phyloP scores from a whole-genome alignment of 345 rosid species.

The Moricandia arvensis region DNA sequence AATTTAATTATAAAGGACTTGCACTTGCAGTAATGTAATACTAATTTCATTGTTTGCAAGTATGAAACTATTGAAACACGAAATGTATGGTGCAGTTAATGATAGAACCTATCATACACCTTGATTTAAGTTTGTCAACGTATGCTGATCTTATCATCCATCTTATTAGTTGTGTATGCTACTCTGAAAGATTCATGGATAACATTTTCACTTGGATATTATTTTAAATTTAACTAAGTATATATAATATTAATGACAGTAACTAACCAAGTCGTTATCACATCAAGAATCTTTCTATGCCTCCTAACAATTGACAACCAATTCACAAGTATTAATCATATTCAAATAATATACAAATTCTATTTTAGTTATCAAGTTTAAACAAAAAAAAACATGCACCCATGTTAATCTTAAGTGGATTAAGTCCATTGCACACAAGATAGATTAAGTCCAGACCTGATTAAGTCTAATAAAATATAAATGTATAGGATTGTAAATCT shows the following conservation, averaged over 20 bases:
- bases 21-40: background rate
- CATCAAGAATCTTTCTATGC: background rate
- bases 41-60: background rate
- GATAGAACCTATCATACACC: background rate
- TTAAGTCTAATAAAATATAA: background rate
- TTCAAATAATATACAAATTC: background rate
- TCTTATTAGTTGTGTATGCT: background rate
- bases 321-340: background rate
- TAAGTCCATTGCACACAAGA: background rate
- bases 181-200: background rate
- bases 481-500: background rate
- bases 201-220: background rate
- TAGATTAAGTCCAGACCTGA: too few species aligned
- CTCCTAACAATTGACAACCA: background rate
- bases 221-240: background rate
- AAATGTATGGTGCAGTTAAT: conserved; percentile 1
- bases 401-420: background rate
- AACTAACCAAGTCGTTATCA: background rate
- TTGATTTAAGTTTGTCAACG: background rate
- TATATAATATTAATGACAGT: background rate
- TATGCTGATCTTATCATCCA: background rate
- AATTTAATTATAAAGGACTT: background rate
- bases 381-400: background rate
- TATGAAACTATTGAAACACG: background rate
- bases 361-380: background rate